Evolutionary conservation across 1,284 basidiomycete genomes (phyloP), one percentile per base, ranked within the genome.

Genomic region (Schizopora paradoxa): DNA sequence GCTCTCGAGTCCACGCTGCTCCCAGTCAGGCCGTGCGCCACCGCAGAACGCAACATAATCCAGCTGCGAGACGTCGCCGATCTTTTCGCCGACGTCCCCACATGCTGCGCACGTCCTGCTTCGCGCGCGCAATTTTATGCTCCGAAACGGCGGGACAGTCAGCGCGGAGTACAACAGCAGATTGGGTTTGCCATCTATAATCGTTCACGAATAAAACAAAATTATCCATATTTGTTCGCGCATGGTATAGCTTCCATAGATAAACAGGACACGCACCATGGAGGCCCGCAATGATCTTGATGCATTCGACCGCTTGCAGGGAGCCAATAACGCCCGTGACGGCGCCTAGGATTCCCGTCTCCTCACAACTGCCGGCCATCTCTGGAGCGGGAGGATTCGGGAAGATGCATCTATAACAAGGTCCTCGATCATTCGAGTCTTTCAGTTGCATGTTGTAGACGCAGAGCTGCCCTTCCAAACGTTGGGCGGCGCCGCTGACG

Each of bases 321-420:
- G 82, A 86, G 6, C 96, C 96, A 21, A 99, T 88, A 16, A 93
- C 71, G 0, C 96, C 96, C 0, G 91, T 93, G 0, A 97, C 86
- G 0, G 77, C 80, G 0, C 95, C 95, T 33, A 98, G 68, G 2
- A 99, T 87, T 2, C 96, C 96, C 10, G 86, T 76, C 60, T 98
- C 94, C 54, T 88, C 90, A 57, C 96, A 99, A 10, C 82, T 82
- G 4, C 85, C 86, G 2, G 76, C 69, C 29, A 72, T 73, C 49
- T 79, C 77, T 32, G 70, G 73, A 2, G 77, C 74, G 11, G 83
- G 79, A 3, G 86, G 79, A 38, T 69, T 74, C 0, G 95, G 94
- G 64, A 95, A 98, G 22, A 99, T 66, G 60, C 96, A 99, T 3
- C 96, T 76, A 65, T 97, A 97, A 64, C 96, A 99, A 0, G 94